phyloP scores from a whole-genome alignment of 2,329 filamentous ascomycete species.

The Ophiobolus disseminans region DNA sequence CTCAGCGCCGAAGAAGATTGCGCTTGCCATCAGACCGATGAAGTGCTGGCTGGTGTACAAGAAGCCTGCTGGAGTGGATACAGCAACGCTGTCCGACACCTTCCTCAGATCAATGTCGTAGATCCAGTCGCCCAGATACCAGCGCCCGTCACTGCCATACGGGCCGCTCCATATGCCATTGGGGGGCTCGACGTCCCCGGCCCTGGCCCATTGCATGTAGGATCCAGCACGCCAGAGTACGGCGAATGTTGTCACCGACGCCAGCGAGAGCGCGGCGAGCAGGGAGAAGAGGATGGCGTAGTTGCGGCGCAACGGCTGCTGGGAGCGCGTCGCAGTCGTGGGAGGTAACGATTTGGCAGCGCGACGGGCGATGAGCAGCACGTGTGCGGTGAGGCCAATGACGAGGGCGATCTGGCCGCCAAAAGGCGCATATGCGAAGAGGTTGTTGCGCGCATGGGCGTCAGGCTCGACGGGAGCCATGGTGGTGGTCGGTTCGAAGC shows the following conservation, averaged over 20 bases:
- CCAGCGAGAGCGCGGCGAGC: slow-evolving; percentile 57
- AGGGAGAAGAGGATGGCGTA: slow-evolving; percentile 50
- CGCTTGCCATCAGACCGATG: slow-evolving; percentile 62
- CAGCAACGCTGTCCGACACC: slow-evolving; percentile 63
- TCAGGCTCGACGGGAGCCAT: slow-evolving; percentile 48
- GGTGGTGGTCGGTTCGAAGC: slow-evolving; percentile 7
- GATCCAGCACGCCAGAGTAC: slow-evolving; percentile 55
- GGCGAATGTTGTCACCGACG: slow-evolving; percentile 54
- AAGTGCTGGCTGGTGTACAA: slow-evolving; percentile 70
- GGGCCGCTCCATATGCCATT: slow-evolving; percentile 50
- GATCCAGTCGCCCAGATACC: slow-evolving; percentile 61
- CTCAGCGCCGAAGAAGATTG: slow-evolving; percentile 65
- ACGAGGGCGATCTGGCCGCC: slow-evolving; percentile 41
- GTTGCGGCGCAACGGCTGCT: slow-evolving; percentile 38
- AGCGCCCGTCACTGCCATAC: slow-evolving; percentile 46
- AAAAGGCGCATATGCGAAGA: slow-evolving; percentile 42
- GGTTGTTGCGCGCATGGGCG: slow-evolving; percentile 39
- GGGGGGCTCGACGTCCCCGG: slow-evolving; percentile 51
- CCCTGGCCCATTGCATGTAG: slow-evolving; percentile 60
- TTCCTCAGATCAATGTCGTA: slow-evolving; percentile 60
- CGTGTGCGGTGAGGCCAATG: slow-evolving; percentile 35
- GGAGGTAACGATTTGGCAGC: slow-evolving; percentile 44
- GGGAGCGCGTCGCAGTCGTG: slow-evolving; percentile 41
- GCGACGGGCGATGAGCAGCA: slow-evolving; percentile 38
- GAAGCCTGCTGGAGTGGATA: slow-evolving; percentile 62